Base-by-base conservation (phyloP, 2,329 filamentous ascomycete genomes). In the Dactylella cylindrospora region DNA sequence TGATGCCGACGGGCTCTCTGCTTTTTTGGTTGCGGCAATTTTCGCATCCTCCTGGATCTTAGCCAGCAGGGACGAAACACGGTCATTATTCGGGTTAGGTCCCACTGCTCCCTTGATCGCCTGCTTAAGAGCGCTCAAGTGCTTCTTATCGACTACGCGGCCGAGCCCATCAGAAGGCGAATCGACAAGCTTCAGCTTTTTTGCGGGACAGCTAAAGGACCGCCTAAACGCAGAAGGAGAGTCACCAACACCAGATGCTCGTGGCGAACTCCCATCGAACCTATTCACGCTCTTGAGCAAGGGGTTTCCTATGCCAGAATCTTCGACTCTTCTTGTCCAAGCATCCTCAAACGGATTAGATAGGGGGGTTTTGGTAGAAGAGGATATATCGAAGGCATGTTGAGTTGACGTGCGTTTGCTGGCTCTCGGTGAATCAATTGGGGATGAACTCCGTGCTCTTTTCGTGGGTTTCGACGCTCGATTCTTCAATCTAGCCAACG, bases 361-460 rank as follows among this genome's bases (percentile, higher is more conserved):
- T 65, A 85, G 81, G 9, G 84, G 84, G 1, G 84, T 85, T 66
- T 80, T 83, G 25, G 57, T 49, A 5, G 57, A 31, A 4, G 57
- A 62, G 72, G 0, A 80, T 76, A 49, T 79, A 76, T 31, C 80
- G 78, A 33, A 84, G 73, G 65, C 78, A 77, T 68, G 81, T 79
- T 31, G 84, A 73, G 67, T 86, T 81, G 62, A 84, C 74, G 0
- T 78, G 65, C 54, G 73, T 71, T 67, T 72, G 72, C 69, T 5
- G 77, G 75, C 0, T 74, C 20, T 71, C 72, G 87, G 85, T 1
- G 86, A 90, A 3, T 83, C 84, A 1, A 78, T 74, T 0, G 86
- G 86, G 0, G 87, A 90, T 9, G 86, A 88, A 73, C 85, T 90
- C 67, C 82, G 80, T 12, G 84, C 82, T 52, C 87, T 80, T 71